Evolutionary conservation across 768 basidiomycete genomes (phyloP).

Genomic region (Tulasnella calospora): DNA sequence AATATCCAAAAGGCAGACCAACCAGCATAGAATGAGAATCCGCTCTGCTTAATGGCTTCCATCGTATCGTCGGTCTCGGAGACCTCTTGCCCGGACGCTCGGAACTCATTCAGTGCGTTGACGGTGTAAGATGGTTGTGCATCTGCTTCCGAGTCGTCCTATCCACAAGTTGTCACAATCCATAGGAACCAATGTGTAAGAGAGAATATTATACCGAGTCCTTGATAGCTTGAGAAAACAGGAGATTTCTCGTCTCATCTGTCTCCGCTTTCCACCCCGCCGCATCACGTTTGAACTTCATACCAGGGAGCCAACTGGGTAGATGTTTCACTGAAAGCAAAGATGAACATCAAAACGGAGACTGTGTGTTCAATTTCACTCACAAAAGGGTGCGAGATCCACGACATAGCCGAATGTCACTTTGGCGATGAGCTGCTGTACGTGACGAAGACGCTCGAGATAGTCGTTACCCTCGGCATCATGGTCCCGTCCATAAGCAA

Average conservation of each 20-base stretch:
- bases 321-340: constrained; percentile 21
- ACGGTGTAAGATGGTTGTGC: background rate
- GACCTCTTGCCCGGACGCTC: background rate
- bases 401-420: background rate
- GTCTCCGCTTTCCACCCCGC: background rate
- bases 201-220: background rate
- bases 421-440: background rate
- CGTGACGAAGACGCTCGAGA: background rate
- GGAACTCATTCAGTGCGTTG: background rate
- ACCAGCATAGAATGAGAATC: background rate
- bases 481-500: background rate
- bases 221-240: background rate
- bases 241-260: background rate
- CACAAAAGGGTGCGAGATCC: background rate
- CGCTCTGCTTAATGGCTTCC: background rate
- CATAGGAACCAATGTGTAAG: too few species aligned
- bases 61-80: background rate
- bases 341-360: background rate
- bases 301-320: constrained; percentile 28
- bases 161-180: background rate
- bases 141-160: background rate
- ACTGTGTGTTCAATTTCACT: background rate
- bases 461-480: background rate
- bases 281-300: constrained; percentile 25
- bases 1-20: background rate